Base-by-base conservation (phyloP, 768 basidiomycete genomes). In the Leccinellum luteum region DNA sequence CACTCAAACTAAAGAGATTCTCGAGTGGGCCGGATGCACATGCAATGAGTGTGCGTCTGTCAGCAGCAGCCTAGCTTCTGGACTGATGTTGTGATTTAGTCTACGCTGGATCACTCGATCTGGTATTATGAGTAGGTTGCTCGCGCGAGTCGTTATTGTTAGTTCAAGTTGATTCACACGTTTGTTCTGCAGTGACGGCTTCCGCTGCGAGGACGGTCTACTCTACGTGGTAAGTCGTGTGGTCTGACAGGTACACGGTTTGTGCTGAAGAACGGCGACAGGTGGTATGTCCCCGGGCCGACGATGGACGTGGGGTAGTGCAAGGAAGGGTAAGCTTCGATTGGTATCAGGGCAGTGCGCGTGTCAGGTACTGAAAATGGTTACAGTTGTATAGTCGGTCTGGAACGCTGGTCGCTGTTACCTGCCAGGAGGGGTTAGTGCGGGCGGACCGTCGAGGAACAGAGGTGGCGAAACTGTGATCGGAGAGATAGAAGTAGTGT, bases 131-230 rank as follows among this genome's bases (percentile, higher is more conserved):
- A 81, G 89, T 89, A 68, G 66, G 82, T 64, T 15, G 32, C 31
- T 12, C 53, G 19, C 32, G 41, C 15, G 10, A 51, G 4, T 51
- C 28, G 19, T 51, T 35, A 21, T 52, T 3, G 3, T 17, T 10
- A 35, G 41, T 35, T 48, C 25, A 25, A 25, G n/a, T n/a, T n/a
- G n/a, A n/a, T n/a, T n/a, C n/a, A n/a, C n/a, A n/a, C n/a, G n/a
- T n/a, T n/a, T n/a, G n/a, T 25, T 25, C 25, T 4, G 31, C 62
- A 92, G 90, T 61, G 79, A 92, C 64, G 72, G 80, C 48, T 90
- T 94, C 64, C 78, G 90, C 66, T 90, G 87, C 65, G 86, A 85
- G 27, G 87, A 92, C 57, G 93, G 91, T 84, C 62, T 93, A 31
- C 79, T 94, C 54, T 89, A 91, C 63, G 85, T 86, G 52, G 90